phyloP scores from a whole-genome alignment of 148 eudicot genomes.

The Camellia japonica region DNA sequence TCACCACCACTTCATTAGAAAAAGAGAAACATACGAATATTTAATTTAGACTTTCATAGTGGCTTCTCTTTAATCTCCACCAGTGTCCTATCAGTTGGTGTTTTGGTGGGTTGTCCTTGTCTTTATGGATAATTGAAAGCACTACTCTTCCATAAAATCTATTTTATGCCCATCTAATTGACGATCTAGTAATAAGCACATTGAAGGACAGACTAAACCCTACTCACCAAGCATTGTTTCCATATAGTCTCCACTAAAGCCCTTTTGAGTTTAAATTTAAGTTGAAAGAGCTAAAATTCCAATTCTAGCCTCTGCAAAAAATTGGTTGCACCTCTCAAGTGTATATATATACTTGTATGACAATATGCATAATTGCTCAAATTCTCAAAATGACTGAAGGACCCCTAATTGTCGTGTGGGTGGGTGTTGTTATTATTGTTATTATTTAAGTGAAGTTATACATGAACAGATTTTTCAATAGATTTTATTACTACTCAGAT shows the following conservation, averaged over 20 bases:
- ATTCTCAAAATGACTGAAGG: not conserved
- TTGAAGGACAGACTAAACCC: slow-evolving; percentile 18
- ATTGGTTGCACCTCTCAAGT: too few species aligned
- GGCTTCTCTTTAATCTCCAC: slow-evolving; percentile 70
- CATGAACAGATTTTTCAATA: too few species aligned
- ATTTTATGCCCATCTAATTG: slow-evolving; percentile 26
- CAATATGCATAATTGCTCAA: not conserved
- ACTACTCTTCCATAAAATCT: slow-evolving; percentile 35
- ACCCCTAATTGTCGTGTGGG: not conserved
- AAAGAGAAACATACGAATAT: slow-evolving; percentile 2
- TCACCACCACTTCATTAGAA: slow-evolving; percentile 12
- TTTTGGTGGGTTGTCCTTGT: slow-evolving; percentile 65
- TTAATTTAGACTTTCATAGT: slow-evolving; percentile 16
- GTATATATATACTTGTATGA: too few species aligned
- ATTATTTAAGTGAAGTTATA: too few species aligned
- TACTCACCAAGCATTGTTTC: slow-evolving; percentile 21
- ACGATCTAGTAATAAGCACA: slow-evolving; percentile 12
- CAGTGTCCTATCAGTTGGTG: slow-evolving; percentile 60
- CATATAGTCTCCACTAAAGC: slow-evolving; percentile 12
- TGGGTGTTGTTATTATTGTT: not conserved
- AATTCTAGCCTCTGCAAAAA: not conserved
- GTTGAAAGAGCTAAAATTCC: not conserved
- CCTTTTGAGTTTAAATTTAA: slow-evolving; percentile 14
- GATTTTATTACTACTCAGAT: too few species aligned
- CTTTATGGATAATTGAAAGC: slow-evolving; percentile 56